Evolutionary conservation across 2,329 filamentous ascomycete species (phyloP).

Genomic region (Purpureocillium lavendulum): DNA sequence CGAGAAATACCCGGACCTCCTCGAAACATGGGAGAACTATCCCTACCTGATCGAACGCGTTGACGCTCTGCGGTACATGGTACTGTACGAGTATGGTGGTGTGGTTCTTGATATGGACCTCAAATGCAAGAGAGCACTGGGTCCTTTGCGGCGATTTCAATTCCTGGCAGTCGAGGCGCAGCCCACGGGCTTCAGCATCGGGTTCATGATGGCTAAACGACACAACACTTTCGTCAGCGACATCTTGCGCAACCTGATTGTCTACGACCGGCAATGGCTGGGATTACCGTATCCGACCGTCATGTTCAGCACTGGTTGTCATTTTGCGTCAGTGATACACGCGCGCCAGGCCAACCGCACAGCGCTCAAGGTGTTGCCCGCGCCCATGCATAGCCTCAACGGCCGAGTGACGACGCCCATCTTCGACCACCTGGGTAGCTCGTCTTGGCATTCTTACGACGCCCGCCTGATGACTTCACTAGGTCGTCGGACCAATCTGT

Average conservation of each 20-base stretch:
- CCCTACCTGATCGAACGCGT: slow-evolving; percentile 61
- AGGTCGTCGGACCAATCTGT: too few relatives aligned
- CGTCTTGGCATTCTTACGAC: slow-evolving; percentile 32
- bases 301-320: slow-evolving; percentile 34
- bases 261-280: slow-evolving; percentile 28
- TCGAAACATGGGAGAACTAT: slow-evolving; percentile 41
- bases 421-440: slow-evolving; percentile 31
- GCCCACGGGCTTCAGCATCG: slow-evolving; percentile 29
- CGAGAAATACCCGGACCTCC: slow-evolving; percentile 14
- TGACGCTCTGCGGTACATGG: slow-evolving; percentile 57
- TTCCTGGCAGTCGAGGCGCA: slow-evolving; percentile 32
- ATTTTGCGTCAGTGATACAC: slow-evolving; percentile 32
- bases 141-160: slow-evolving; percentile 27
- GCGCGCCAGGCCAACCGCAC: slow-evolving; percentile 22
- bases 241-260: slow-evolving; percentile 21
- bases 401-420: slow-evolving; percentile 28
- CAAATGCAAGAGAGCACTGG: slow-evolving; percentile 27
- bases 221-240: slow-evolving; percentile 23
- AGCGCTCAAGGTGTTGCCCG: slow-evolving; percentile 25
- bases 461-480: slow-evolving; percentile 16
- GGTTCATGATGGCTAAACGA: slow-evolving; percentile 30
- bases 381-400: slow-evolving; percentile 28
- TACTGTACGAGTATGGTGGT: slow-evolving; percentile 23
- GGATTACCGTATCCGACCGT: slow-evolving; percentile 29
- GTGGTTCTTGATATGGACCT: slow-evolving; percentile 18